A percentile compares a stretch with the other conserved stretches of the same genome.
These are phyloP conservation scores for Physocladia obscura DNA, from an alignment of 192 early-diverging fungal species.

Conservation along the genomic window DNA sequence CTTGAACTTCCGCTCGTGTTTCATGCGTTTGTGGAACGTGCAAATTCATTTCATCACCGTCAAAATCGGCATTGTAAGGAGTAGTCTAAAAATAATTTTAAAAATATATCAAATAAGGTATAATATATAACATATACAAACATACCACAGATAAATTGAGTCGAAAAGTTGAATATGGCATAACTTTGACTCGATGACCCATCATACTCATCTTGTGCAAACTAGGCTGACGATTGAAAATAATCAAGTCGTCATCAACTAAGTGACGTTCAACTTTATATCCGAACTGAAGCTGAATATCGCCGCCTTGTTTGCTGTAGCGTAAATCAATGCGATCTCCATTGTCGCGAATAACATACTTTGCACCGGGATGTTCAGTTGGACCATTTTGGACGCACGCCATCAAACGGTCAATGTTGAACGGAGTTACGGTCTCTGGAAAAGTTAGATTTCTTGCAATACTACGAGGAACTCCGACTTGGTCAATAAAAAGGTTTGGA, in stretches of 20 bases:
- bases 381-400: conserved; percentile 87
- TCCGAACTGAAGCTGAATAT: conserved; percentile 84
- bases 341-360: conserved; percentile 92
- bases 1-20: conserved; percentile 90
- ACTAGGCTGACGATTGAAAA: conserved; percentile 99
- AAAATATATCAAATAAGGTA: neutral
- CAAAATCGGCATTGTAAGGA: conserved; percentile 99
- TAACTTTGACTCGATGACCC: conserved; percentile 94
- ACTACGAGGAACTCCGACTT: conserved; percentile 95
- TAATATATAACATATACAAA: neutral
- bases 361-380: conserved; percentile 92
- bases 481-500: conserved; percentile 94
- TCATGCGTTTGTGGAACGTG: conserved; percentile 97
- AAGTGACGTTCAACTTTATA: conserved; percentile 95
- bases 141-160: conserved; percentile 86
- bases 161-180: conserved; percentile 99
- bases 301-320: conserved; percentile 80
- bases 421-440: conserved; percentile 94
- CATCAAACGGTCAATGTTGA: conserved; percentile 90
- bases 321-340: conserved; percentile 91
- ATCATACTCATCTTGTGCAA: conserved; percentile 99
- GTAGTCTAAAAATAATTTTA: conserved; percentile 54
- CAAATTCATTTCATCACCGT: conserved; percentile 99
- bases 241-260: conserved; percentile 91
- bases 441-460: conserved; percentile 97